Conservation (phyloP, 2,329 filamentous ascomycete genomes). For the Sporothrix globosa region DNA sequence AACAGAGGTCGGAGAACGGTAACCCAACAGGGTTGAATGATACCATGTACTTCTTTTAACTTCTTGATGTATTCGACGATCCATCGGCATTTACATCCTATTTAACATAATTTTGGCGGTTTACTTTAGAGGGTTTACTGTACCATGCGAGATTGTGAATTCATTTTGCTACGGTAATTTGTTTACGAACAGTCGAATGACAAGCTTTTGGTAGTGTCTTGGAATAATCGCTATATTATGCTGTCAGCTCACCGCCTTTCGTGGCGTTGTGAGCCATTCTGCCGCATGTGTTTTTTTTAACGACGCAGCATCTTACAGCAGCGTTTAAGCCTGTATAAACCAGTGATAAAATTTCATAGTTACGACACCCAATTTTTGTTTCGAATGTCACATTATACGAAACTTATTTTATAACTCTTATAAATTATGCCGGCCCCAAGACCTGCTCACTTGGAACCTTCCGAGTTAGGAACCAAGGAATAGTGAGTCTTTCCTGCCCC, state of each 20-base stretch:
- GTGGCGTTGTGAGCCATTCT: conserved; percentile 2
- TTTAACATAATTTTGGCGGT: not conserved
- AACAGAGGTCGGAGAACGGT: not conserved
- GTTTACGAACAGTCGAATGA: not conserved
- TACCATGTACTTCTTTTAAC: conserved; percentile 27
- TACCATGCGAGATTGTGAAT: not conserved
- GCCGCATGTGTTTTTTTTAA: conserved; percentile 15
- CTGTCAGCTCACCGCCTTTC: conserved; percentile 20
- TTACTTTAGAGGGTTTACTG: not conserved
- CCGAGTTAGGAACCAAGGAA: conserved; percentile 81
- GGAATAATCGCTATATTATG: not conserved
- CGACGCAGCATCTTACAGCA: not conserved
- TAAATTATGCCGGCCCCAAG: conserved; percentile 39
- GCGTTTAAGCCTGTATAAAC: not conserved
- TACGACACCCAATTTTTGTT: not conserved
- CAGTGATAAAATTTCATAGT: not conserved
- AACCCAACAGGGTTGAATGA: conserved; percentile 1
- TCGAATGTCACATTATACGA: not conserved
- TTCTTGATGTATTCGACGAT: conserved; percentile 9
- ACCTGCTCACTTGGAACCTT: conserved; percentile 74
- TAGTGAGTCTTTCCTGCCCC: conserved; percentile 64
- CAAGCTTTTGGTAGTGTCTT: not conserved
- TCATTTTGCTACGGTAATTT: not conserved
- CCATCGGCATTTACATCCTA: conserved; percentile 8
- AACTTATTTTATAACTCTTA: not conserved